Evolutionary conservation across 192 early-diverging fungal genomes (phyloP).

Genomic region (Coemansia sp.): DNA sequence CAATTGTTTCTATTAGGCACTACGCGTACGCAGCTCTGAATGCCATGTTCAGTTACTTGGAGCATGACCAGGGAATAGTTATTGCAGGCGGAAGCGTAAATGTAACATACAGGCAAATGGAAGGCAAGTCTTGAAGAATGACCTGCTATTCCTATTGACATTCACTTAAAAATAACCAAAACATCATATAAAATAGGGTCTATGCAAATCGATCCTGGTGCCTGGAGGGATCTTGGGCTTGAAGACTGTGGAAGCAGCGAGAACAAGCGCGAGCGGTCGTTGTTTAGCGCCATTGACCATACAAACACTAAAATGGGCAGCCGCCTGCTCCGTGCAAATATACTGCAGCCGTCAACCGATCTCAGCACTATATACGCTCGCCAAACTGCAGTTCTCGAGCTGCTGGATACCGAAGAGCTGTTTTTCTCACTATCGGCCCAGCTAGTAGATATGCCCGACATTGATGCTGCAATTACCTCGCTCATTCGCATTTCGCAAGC

Average conservation of each 20-base stretch:
- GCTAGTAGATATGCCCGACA: constrained; percentile 54
- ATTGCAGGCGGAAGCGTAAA: constrained; percentile 25
- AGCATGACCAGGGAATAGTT: constrained; percentile 5
- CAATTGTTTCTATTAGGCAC: constrained; percentile 11
- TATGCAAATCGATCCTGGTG: constrained; percentile 52
- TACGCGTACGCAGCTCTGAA: constrained; percentile 49
- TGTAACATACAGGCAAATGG: constrained; percentile 39
- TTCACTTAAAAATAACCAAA: neutral
- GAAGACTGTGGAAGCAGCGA: constrained; percentile 6
- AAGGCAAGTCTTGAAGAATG: constrained; percentile 6
- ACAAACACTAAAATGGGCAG: constrained; percentile 45
- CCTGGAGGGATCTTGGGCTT: constrained; percentile 40
- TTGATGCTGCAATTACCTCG: constrained; percentile 60
- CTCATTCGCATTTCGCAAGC: constrained; percentile 53
- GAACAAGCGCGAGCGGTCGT: constrained; percentile 10
- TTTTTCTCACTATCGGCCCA: constrained; percentile 53
- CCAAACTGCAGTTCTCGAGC: constrained; percentile 41
- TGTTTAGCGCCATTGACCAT: constrained; percentile 37
- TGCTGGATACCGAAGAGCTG: constrained; percentile 48
- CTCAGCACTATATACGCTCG: constrained; percentile 38
- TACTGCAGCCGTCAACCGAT: constrained; percentile 68
- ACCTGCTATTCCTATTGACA: neutral
- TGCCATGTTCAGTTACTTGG: constrained; percentile 36
- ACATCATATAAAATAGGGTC: constrained; percentile 17
- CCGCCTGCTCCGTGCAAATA: constrained; percentile 70